Base-by-base conservation (phyloP, 768 basidiomycete genomes). In the Suillus luteus region DNA sequence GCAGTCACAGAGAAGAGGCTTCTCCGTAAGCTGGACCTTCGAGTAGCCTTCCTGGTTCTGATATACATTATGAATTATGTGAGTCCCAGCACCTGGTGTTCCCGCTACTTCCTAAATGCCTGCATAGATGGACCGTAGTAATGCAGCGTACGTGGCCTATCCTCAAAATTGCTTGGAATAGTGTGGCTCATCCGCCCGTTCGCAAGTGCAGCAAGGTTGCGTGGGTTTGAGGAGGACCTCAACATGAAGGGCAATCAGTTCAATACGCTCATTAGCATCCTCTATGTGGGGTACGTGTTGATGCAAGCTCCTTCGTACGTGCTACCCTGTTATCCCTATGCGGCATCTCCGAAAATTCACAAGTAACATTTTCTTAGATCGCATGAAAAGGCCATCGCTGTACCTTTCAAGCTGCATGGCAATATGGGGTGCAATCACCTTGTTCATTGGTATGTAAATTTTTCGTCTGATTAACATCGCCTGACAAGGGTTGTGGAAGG, bases 221-320 rank as follows among this genome's bases (percentile, higher is more conserved):
- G 85, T 49, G 90, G 90, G 0, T 86, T 91, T 62, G 87, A 90
- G 70, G 76, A 79, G 62, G 90, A 91, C 71, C 79, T 92, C 15
- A 72, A 82, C 31, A 80, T 91, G 38, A 76, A 82, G 60, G 86
- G 83, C 19, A 75, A 79, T 62, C 79, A 91, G 68, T 92, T 90
- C 70, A 82, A 87, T 11, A 89, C 89, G 0, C 73, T 91, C 17
- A 76, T 92, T 24, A 86, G 87, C 33, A 83, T 89, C 65, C 80
- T 89, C 57, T 89, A 87, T 67, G 81, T 88, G 51, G 88, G 88
- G 33, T 91, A 91, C 68, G 86, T 87, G 63, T 74, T 89, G 31
- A 91, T 89, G 87, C 90, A 92, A 71, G 82, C 89, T 60, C 89
- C 89, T 24, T 88, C 87, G 85, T 88, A 66, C 69, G 86, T 75